A percentile compares a stretch with the other conserved stretches of the same genome.
phyloP scores from a whole-genome alignment of 768 basidiomycete species.

The Leccinum broughii region DNA sequence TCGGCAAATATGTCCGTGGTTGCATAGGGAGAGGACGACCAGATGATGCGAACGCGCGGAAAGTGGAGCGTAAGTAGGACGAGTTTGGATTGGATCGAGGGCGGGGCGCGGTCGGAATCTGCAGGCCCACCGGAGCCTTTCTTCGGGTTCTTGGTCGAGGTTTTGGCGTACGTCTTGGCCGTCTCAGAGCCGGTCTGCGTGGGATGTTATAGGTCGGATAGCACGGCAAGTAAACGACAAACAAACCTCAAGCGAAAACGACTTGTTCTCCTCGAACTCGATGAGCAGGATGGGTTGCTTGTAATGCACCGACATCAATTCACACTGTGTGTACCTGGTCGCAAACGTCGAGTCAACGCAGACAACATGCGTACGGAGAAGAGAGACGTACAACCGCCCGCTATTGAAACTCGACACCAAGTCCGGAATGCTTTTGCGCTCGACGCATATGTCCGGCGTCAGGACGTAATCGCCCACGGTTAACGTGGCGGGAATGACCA shows the following conservation, averaged over 20 bases:
- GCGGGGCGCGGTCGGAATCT: slow-evolving; percentile 38
- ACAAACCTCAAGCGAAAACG: slow-evolving; percentile 84
- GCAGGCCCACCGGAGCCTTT: slow-evolving; percentile 30
- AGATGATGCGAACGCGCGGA: slow-evolving; percentile 90
- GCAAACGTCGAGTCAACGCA: slow-evolving; percentile 1
- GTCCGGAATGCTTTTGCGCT: slow-evolving; percentile 93
- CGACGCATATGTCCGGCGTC: slow-evolving; percentile 93
- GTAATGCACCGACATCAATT: slow-evolving; percentile 95
- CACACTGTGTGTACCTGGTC: slow-evolving; percentile 91
- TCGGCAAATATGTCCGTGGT: slow-evolving; percentile 92
- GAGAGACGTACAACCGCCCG: slow-evolving; percentile 76
- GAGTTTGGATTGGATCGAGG: slow-evolving; percentile 86
- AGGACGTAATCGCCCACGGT: slow-evolving; percentile 96
- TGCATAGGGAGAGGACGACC: slow-evolving; percentile 95
- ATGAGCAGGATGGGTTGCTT: slow-evolving; percentile 91
- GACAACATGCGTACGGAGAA: background rate
- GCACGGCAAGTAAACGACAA: background rate
- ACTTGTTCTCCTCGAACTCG: slow-evolving; percentile 97
- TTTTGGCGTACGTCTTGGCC: slow-evolving; percentile 66
- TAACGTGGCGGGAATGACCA: slow-evolving; percentile 88
- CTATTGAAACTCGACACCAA: slow-evolving; percentile 91
- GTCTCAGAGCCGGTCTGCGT: slow-evolving; percentile 58
- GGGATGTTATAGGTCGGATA: background rate
- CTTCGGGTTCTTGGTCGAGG: slow-evolving; percentile 54
- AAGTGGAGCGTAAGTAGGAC: slow-evolving; percentile 88